Conservation (phyloP, 106 monocot genomes). For the Dendrobium nobile region DNA sequence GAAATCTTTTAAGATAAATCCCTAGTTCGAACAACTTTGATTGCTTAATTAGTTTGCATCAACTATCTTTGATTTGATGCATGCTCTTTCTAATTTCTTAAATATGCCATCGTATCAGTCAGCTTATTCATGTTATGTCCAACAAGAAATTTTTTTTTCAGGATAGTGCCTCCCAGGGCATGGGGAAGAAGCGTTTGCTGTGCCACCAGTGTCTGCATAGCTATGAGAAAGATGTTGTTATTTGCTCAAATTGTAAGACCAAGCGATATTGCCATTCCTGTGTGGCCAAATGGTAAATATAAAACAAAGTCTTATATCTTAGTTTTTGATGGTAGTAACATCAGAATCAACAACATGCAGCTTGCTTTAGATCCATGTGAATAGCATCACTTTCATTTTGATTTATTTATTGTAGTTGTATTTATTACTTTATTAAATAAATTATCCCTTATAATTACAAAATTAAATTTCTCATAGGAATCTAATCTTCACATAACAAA, state of each 20-base stretch:
- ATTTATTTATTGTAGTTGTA: neutral
- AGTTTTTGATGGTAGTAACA: neutral
- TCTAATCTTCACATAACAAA: neutral
- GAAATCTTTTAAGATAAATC: no score
- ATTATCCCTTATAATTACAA: neutral
- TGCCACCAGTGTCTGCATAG: conserved; percentile 5
- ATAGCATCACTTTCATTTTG: neutral
- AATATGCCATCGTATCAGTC: neutral
- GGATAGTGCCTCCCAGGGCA: neutral
- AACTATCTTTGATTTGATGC: neutral
- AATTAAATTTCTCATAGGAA: neutral
- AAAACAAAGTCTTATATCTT: neutral
- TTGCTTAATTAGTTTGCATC: no score
- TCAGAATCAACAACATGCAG: neutral
- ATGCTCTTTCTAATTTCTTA: neutral
- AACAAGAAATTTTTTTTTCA: neutral
- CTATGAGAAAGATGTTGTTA: conserved; percentile 1
- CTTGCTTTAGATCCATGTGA: neutral
- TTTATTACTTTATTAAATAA: neutral
- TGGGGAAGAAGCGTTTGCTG: conserved; percentile 4
- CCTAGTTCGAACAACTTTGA: no score
- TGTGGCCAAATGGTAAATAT: conserved; percentile 6
- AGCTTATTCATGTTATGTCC: neutral
- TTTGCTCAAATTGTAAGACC: neutral
- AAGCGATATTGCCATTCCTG: conserved; percentile 1